Percentiles rank a stretch among this genome's conserved stretches.
Conservation (phyloP, 2,329 filamentous ascomycete species). For the Boeremia exigua region DNA sequence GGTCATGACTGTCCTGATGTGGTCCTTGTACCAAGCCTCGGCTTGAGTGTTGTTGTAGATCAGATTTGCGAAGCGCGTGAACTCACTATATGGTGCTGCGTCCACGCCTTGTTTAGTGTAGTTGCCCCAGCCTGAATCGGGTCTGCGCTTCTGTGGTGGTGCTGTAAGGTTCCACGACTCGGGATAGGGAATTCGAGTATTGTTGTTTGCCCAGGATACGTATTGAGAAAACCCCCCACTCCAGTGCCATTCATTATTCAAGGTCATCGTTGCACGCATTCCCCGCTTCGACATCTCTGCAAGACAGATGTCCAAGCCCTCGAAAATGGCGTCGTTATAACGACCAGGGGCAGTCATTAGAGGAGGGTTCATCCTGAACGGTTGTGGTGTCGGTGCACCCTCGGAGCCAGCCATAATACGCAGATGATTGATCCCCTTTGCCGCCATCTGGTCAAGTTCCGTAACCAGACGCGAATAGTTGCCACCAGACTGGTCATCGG, state of each 20-base stretch:
- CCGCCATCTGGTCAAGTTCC: conserved; percentile 51
- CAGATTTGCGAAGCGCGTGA: conserved; percentile 40
- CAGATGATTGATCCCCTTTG: conserved; percentile 49
- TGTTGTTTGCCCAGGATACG: conserved; percentile 47
- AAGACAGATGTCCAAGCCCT: conserved; percentile 48
- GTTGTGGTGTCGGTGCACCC: conserved; percentile 47
- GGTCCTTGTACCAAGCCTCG: conserved; percentile 47
- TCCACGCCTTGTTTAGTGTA: conserved; percentile 46
- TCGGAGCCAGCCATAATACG: conserved; percentile 51
- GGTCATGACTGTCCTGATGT: conserved; percentile 46
- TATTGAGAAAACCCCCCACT: conserved; percentile 49
- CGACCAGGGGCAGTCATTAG: conserved; percentile 45
- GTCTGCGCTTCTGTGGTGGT: conserved; percentile 40
- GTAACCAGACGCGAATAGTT: conserved; percentile 47
- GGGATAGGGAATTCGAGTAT: conserved; percentile 46
- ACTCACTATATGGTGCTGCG: conserved; percentile 39
- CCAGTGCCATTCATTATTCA: conserved; percentile 51
- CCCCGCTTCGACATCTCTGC: conserved; percentile 49
- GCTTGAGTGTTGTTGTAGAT: conserved; percentile 46
- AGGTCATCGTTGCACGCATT: conserved; percentile 51
- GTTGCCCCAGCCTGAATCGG: conserved; percentile 49
- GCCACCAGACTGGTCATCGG: conserved; percentile 43
- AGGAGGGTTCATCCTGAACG: conserved; percentile 49
- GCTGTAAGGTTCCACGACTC: conserved; percentile 48
- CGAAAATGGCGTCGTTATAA: conserved; percentile 50